Evolutionary conservation across 1,284 basidiomycete species (phyloP), one percentile per base, ranked within the genome.

Genomic region (Cutaneotrichosporon sp.): DNA sequence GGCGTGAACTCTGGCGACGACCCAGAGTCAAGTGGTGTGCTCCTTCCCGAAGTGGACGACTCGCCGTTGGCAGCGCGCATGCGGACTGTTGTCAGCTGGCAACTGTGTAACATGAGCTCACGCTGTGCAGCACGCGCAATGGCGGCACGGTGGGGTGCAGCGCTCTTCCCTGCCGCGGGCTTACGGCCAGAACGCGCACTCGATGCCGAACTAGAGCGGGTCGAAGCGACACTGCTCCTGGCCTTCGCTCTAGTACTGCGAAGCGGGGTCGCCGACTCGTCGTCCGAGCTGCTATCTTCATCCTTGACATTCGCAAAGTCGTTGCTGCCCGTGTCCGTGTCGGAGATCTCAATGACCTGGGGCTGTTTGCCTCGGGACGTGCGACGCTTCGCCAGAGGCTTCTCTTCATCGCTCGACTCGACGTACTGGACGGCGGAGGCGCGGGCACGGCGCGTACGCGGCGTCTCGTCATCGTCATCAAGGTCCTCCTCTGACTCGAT

Each of bases 51-150:
- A n/a, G 13, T 49, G 47, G 38, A 47, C 20, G 36, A 48, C 23
- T 48, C 17, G 38, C 38, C 33, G 18, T 34, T 38, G 14, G 39
- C 17, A 17, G 39, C 30, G 23, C 38, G 46, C 38, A 40, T 23
- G 17, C 43, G 43, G 26, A 45, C 43, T 51, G 37, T 13, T 44
- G 26, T 30, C 36, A 22, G 26, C 14, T 17, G 17, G 2, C 8
- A 14, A 20, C 36, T 23, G 40, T 33, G 14, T 4, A 34, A 44
- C 3, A 18, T 20, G 14, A 37, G 18, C 46, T 49, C 26, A 54
- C 50, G 52, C 43, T 58, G 52, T n/a, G 53, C 53, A 14, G 52
- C 52, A 26, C 52, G 52, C 2, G 52, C 49, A 12, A 58, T 33
- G 4, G 49, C 52, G 4, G 45, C 23, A 7, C 56, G 56, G 26